Evolutionary conservation across 768 basidiomycete species (phyloP).

Genomic region (Gyrodon lividus): DNA sequence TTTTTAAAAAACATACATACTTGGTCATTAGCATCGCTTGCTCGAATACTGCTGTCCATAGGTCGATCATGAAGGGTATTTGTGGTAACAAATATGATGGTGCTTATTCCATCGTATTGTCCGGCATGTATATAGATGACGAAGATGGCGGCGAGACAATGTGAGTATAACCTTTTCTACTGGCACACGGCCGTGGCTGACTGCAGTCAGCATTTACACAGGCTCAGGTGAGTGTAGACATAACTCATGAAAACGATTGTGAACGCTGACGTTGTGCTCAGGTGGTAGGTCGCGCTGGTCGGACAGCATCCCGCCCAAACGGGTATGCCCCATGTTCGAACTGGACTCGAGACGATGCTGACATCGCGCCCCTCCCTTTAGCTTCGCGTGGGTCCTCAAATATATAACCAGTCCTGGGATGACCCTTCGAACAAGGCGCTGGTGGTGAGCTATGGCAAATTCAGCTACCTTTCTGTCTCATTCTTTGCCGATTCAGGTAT

Average conservation of each 20-base stretch:
- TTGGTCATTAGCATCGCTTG: conserved; percentile 7
- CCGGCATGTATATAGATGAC: conserved; percentile 22
- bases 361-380: background rate
- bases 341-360: background rate
- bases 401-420: conserved; percentile 23
- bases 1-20: no score
- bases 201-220: conserved; percentile 25
- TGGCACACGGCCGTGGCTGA: background rate
- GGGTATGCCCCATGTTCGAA: conserved; percentile 14
- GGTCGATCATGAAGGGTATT: conserved; percentile 16
- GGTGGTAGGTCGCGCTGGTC: conserved; percentile 19
- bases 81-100: conserved; percentile 13
- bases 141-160: conserved; percentile 26
- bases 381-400: conserved; percentile 23
- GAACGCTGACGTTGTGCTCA: background rate
- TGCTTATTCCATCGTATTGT: conserved; percentile 19
- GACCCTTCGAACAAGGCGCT: conserved; percentile 11
- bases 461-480: background rate
- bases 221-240: conserved; percentile 11
- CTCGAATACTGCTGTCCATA: conserved; percentile 18
- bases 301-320: conserved; percentile 14
- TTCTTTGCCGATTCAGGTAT: conserved; percentile 13
- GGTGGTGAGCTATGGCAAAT: conserved; percentile 11
- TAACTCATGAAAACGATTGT: background rate
- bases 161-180: conserved; percentile 10